Percentiles rank a stretch among this genome's conserved stretches.
These are phyloP conservation scores for Arthrobotrys conoides DNA, from an alignment of 2,329 filamentous ascomycete species.

Conservation along the genomic window DNA sequence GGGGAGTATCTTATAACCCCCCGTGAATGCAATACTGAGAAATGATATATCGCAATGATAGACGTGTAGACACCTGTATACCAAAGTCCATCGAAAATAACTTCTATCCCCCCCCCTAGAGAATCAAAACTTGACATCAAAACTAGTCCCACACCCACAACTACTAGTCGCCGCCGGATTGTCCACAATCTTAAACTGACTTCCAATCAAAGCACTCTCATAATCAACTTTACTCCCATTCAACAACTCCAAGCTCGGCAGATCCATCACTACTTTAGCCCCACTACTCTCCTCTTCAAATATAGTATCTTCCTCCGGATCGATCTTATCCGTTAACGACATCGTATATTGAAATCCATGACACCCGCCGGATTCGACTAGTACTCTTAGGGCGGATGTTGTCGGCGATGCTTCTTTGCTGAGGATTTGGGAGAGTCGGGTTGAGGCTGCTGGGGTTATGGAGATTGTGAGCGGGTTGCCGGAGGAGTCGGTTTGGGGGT, in stretches of 20 bases:
- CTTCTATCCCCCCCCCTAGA: background rate
- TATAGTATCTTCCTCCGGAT: slow-evolving; percentile 85
- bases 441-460: slow-evolving; percentile 63
- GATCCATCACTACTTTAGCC: slow-evolving; percentile 90
- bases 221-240: slow-evolving; percentile 97
- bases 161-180: slow-evolving; percentile 93
- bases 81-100: no score
- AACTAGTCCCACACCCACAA: slow-evolving; percentile 97
- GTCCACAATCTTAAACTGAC: slow-evolving; percentile 95
- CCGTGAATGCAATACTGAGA: background rate
- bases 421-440: slow-evolving; percentile 83
- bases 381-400: slow-evolving; percentile 86
- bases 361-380: slow-evolving; percentile 93
- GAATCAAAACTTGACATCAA: slow-evolving; percentile 82
- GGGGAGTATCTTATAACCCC: no score
- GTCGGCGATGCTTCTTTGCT: slow-evolving; percentile 77
- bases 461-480: slow-evolving; percentile 38
- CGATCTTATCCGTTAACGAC: slow-evolving; percentile 78
- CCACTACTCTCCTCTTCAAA: slow-evolving; percentile 78
- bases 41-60: background rate
- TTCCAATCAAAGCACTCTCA: slow-evolving; percentile 93
- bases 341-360: slow-evolving; percentile 99
- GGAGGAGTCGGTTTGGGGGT: slow-evolving; percentile 63
- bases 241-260: slow-evolving; percentile 85
- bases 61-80: no score